These are phyloP conservation scores for Priceomyces castillae DNA, from an alignment of 805 yeast genomes.

Conservation along the genomic window DNA sequence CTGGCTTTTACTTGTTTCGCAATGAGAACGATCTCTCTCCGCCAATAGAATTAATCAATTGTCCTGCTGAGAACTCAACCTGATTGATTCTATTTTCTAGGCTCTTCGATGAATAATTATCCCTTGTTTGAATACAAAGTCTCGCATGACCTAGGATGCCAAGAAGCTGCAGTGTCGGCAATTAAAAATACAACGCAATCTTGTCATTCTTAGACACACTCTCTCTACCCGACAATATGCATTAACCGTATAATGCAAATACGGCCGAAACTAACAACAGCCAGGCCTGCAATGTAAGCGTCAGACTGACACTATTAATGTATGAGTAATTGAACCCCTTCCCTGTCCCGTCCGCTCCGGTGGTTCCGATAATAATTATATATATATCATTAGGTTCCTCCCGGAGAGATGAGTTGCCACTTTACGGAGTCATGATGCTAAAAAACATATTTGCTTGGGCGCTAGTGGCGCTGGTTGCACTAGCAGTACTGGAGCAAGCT, in stretches of 20 bases:
- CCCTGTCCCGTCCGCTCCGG: constrained; percentile 2
- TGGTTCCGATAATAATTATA: not conserved
- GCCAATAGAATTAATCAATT: too few relatives aligned
- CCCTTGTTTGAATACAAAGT: too few relatives aligned
- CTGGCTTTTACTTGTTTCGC: too few relatives aligned
- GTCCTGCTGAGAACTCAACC: too few relatives aligned
- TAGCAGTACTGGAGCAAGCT: too few relatives aligned
- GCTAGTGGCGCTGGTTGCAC: not conserved
- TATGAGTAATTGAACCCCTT: not conserved
- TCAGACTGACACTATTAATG: not conserved
- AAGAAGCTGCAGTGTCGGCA: too few relatives aligned
- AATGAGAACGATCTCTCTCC: too few relatives aligned
- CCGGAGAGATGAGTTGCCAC: not conserved
- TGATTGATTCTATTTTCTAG: too few relatives aligned
- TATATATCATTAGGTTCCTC: not conserved
- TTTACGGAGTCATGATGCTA: not conserved
- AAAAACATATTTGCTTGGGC: not conserved
- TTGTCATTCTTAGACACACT: too few relatives aligned
- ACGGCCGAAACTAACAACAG: not conserved
- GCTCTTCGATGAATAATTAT: too few relatives aligned
- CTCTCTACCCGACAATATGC: not conserved
- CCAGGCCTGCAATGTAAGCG: not conserved
- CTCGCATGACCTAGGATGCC: too few relatives aligned
- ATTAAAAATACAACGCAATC: too few relatives aligned
- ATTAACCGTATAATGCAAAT: not conserved